These are phyloP conservation scores for Rhodosporidiobolus odoratus DNA, from an alignment of 768 basidiomycete genomes.

Conservation along the genomic window DNA sequence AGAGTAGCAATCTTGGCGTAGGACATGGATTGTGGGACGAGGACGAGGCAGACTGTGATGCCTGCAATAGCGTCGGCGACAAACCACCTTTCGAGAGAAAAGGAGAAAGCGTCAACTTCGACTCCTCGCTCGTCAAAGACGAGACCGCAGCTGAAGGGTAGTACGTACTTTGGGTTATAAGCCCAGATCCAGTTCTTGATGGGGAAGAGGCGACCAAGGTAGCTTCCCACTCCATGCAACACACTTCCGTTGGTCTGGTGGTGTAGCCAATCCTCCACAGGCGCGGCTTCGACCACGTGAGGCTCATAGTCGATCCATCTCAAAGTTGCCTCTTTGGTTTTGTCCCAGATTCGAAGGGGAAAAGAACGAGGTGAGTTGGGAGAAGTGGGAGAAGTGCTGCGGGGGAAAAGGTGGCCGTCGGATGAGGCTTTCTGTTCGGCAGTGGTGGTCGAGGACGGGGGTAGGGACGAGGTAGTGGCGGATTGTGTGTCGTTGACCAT, in stretches of 20 bases:
- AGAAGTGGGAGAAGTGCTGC: too few relatives aligned
- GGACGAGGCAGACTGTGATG: conserved; percentile 57
- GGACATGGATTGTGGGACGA: conserved; percentile 81
- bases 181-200: conserved; percentile 21
- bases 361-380: too few relatives aligned
- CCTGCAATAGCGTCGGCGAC: conserved; percentile 41
- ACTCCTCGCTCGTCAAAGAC: neutral
- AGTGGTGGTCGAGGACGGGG: too few relatives aligned
- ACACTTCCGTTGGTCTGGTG: neutral
- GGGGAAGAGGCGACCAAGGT: conserved; percentile 22
- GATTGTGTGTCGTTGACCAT: too few relatives aligned
- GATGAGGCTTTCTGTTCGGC: too few relatives aligned
- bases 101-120: neutral
- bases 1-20: conserved; percentile 61
- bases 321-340: neutral
- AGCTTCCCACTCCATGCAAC: neutral
- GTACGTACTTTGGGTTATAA: conserved; percentile 23
- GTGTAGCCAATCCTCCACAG: conserved; percentile 6
- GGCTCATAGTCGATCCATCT: conserved; percentile 22
- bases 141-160: too few relatives aligned
- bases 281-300: conserved; percentile 28
- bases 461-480: too few relatives aligned
- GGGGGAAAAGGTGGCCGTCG: too few relatives aligned
- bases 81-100: conserved; percentile 21
- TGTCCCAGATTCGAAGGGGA: too few relatives aligned